phyloP scores from a whole-genome alignment of 805 yeast species.

The Saccharomycopsis guyanensis region DNA sequence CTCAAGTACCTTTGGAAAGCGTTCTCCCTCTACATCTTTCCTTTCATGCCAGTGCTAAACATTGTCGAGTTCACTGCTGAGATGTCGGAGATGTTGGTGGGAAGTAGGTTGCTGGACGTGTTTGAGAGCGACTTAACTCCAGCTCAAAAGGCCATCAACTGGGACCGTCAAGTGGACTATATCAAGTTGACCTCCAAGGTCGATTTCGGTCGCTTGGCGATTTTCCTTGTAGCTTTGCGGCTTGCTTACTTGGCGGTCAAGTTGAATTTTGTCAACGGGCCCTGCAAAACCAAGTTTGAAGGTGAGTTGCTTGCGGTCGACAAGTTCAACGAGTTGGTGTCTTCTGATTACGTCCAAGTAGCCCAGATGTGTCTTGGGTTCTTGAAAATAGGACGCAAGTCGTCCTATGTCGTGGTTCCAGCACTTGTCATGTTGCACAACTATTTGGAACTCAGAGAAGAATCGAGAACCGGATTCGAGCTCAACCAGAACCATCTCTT shows the following conservation, averaged over 20 bases:
- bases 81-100: conserved; percentile 5
- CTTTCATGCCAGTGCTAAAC: conserved; percentile 16
- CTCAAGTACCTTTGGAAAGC: conserved; percentile 14
- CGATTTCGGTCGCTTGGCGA: conserved; percentile 11
- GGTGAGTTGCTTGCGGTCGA: conserved; percentile 4
- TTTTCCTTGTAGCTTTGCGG: conserved; percentile 10
- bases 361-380: conserved; percentile 14
- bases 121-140: background rate
- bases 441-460: conserved; percentile 14
- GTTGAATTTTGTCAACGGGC: conserved; percentile 10
- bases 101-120: conserved; percentile 2
- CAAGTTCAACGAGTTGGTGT: background rate
- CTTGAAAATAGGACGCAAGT: conserved; percentile 7
- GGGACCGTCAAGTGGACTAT: background rate
- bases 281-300: conserved; percentile 5
- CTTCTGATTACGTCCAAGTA: conserved; percentile 7
- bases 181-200: conserved; percentile 8
- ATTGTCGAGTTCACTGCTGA: conserved; percentile 1
- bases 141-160: background rate
- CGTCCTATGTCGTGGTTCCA: conserved; percentile 2
- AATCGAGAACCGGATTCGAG: conserved; percentile 14
- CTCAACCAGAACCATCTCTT: conserved; percentile 10
- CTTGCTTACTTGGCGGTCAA: conserved; percentile 15
- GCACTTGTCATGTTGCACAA: conserved; percentile 10
- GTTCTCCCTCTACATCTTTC: conserved; percentile 8